A percentile compares a stretch with the other conserved stretches of the same genome.
Evolutionary conservation across 2,329 filamentous ascomycete species (phyloP).

Genomic region (Cercospora zeae-maydis): DNA sequence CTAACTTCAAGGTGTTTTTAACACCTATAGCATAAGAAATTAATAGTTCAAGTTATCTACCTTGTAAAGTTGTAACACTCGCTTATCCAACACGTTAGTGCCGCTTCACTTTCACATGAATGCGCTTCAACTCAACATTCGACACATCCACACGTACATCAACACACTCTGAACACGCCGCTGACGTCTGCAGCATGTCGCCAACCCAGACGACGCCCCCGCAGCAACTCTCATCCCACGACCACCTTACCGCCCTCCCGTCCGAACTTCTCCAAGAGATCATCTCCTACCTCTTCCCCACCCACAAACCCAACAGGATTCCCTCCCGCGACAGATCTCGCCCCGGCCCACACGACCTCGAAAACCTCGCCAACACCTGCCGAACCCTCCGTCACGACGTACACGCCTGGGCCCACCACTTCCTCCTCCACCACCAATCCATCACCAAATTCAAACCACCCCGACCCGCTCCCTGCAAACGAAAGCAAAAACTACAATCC

Average conservation of each 20-base stretch:
- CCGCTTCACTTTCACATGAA: neutral
- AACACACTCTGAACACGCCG: too few species aligned
- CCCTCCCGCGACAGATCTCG: neutral
- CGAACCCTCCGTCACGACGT: slow-evolving; percentile 26
- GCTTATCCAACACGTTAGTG: neutral
- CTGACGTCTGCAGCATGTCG: too few species aligned
- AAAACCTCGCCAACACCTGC: slow-evolving; percentile 26
- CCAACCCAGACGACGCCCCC: too few species aligned
- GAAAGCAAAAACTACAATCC: neutral
- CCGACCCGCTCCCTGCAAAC: neutral
- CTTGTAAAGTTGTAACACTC: too few species aligned
- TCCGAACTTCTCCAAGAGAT: slow-evolving; percentile 32
- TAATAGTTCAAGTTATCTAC: too few species aligned
- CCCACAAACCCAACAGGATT: slow-evolving; percentile 27
- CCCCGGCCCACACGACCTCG: slow-evolving; percentile 19
- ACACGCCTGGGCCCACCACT: slow-evolving; percentile 31
- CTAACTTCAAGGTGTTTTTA: too few species aligned
- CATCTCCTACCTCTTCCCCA: slow-evolving; percentile 29
- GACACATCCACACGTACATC: neutral
- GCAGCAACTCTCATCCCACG: too few species aligned
- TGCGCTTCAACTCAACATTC: neutral
- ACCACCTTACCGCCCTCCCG: slow-evolving; percentile 28
- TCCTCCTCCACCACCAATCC: slow-evolving; percentile 25
- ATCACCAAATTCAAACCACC: slow-evolving; percentile 24
- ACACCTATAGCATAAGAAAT: too few species aligned